A percentile compares a stretch with the other conserved stretches of the same genome.
These are phyloP conservation scores for Tubosaeta brunneosetosa DNA, from an alignment of 768 basidiomycete species.

Conservation along the genomic window DNA sequence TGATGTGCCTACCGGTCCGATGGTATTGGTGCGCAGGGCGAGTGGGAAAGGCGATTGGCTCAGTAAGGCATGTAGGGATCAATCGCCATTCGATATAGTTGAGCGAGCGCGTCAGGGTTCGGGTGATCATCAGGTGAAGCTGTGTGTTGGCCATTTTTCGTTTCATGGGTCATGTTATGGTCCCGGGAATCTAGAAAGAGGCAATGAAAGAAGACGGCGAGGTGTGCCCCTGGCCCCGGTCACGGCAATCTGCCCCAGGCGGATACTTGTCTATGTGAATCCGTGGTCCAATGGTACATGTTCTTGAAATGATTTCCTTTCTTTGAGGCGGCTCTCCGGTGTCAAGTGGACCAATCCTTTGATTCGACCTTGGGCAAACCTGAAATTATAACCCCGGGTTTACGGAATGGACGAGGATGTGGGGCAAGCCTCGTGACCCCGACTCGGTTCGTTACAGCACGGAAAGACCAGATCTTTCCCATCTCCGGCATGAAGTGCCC, in stretches of 20 bases:
- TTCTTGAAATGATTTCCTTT: no score
- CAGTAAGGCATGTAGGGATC: background rate
- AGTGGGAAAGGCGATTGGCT: conserved; percentile 27
- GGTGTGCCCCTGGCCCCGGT: conserved; percentile 1
- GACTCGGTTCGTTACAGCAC: background rate
- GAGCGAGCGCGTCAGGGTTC: conserved; percentile 30
- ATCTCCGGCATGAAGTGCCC: background rate
- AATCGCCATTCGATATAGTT: background rate
- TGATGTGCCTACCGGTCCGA: conserved; percentile 28
- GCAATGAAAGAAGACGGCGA: conserved; percentile 16
- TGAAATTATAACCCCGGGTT: no score
- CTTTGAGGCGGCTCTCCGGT: no score
- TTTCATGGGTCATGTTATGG: conserved; percentile 9
- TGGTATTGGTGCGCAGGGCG: conserved; percentile 33
- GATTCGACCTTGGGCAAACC: no score
- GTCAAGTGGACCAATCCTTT: no score
- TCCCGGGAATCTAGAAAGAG: conserved; percentile 6
- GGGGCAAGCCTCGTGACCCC: no score
- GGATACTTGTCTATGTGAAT: no score
- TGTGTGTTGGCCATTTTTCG: conserved; percentile 14
- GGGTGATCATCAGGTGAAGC: conserved; percentile 3
- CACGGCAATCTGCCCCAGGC: conserved; percentile 1
- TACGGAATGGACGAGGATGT: no score
- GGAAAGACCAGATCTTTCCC: background rate
- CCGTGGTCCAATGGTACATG: no score